A percentile compares a stretch with the other conserved stretches of the same genome.
These are phyloP conservation scores for Cutaneotrichosporon sp. DNA, from an alignment of 1,284 basidiomycete genomes.

Conservation along the genomic window DNA sequence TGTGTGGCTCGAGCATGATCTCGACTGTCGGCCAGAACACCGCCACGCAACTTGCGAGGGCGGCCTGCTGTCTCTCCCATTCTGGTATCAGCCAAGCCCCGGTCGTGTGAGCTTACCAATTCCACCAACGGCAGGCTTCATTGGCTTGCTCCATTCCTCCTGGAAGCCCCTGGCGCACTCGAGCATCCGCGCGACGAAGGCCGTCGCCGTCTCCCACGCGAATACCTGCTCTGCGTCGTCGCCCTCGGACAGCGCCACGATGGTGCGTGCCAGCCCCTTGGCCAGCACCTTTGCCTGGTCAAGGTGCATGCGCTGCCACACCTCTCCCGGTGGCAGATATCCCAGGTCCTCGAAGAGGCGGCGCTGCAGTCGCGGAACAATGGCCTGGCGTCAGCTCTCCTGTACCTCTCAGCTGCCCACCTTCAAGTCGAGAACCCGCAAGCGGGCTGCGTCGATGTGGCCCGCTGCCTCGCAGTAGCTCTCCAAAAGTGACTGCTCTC, in stretches of 20 bases:
- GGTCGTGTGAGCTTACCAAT: not conserved
- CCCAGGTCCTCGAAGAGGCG: slow-evolving; percentile 11
- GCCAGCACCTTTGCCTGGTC: slow-evolving; percentile 5
- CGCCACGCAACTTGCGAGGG: slow-evolving; percentile 22
- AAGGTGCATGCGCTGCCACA: not conserved
- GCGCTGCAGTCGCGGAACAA: slow-evolving; percentile 6
- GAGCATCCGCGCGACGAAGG: slow-evolving; percentile 19
- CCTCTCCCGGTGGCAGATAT: not conserved
- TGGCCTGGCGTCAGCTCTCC: not conserved
- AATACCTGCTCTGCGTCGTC: slow-evolving; percentile 11
- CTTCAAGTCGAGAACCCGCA: slow-evolving; percentile 23
- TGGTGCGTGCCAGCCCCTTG: slow-evolving; percentile 15
- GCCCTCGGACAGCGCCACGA: slow-evolving; percentile 20
- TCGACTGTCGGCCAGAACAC: slow-evolving; percentile 22
- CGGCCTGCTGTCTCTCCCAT: slow-evolving; percentile 25
- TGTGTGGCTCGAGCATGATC: slow-evolving; percentile 12
- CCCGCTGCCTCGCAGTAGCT: slow-evolving; percentile 17
- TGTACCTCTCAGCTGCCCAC: slow-evolving; percentile 4
- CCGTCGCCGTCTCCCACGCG: slow-evolving; percentile 19
- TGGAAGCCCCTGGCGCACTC: slow-evolving; percentile 5
- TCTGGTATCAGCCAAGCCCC: slow-evolving; percentile 2
- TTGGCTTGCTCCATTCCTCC: slow-evolving; percentile 4
- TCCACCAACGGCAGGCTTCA: slow-evolving; percentile 1
- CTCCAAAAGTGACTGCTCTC: slow-evolving; percentile 1
- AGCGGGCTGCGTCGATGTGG: slow-evolving; percentile 12